A percentile compares a stretch with the other conserved stretches of the same genome.
These are phyloP conservation scores for Vicia sativa DNA, from an alignment of 306 rosid genomes.

Conservation along the genomic window DNA sequence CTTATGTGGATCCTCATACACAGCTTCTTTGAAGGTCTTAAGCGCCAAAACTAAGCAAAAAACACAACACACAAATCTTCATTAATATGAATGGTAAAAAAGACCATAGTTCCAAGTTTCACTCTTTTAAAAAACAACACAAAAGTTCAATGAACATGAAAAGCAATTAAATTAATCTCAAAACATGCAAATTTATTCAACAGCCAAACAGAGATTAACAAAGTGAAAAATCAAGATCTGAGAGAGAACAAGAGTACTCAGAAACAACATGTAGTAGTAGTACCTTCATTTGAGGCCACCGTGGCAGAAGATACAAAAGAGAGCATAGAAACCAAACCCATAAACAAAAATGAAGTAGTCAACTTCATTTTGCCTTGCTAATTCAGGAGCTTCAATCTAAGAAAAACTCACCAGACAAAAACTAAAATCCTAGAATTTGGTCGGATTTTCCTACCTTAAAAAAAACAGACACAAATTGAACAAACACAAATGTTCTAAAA, in stretches of 20 bases:
- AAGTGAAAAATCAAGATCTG: conserved; percentile 60
- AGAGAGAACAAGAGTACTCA: conserved; percentile 35
- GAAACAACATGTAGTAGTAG: conserved; percentile 15
- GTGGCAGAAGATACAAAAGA: conserved; percentile 53
- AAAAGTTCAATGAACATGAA: conserved; percentile 29
- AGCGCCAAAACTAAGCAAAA: conserved; percentile 65
- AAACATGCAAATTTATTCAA: conserved; percentile 30
- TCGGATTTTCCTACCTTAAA: conserved; percentile 21
- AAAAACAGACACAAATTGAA: conserved; percentile 23
- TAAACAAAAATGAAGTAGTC: conserved; percentile 54
- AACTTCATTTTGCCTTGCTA: conserved; percentile 58
- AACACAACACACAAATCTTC: conserved; percentile 28
- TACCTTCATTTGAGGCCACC: conserved; percentile 74
- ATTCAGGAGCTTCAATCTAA: conserved; percentile 13
- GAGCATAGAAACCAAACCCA: conserved; percentile 53
- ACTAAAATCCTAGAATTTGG: conserved; percentile 30
- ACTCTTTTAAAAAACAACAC: conserved; percentile 28
- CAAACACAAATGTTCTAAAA: conserved; percentile 44
- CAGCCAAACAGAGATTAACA: conserved; percentile 34
- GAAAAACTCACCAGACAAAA: conserved; percentile 31
- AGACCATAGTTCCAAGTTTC: conserved; percentile 9
- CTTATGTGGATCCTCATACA: conserved; percentile 77
- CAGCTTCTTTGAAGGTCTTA: conserved; percentile 67
- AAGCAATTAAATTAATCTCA: conserved; percentile 35
- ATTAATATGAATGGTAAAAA: conserved; percentile 3